These are phyloP conservation scores for Ceratobasidium sp. DNA, from an alignment of 1,284 basidiomycete species.

Conservation along the genomic window DNA sequence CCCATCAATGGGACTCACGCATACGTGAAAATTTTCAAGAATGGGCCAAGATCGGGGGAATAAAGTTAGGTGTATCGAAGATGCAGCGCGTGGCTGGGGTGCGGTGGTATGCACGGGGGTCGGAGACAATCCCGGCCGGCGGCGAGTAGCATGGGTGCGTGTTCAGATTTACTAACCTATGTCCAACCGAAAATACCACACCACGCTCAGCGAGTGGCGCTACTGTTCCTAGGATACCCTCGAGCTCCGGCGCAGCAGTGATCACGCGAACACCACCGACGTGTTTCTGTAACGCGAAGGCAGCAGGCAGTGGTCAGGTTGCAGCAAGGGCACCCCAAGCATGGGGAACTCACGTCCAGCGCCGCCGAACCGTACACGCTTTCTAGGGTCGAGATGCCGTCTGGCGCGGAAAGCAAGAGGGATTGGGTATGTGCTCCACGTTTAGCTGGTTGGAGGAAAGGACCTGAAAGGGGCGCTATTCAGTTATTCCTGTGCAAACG, in stretches of 20 bases:
- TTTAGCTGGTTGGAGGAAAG: slow-evolving; percentile 80
- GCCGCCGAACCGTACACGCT: slow-evolving; percentile 69
- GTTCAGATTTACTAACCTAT: slow-evolving; percentile 66
- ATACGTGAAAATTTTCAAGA: slow-evolving; percentile 6
- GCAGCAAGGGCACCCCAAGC: not conserved
- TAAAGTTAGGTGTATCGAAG: not conserved
- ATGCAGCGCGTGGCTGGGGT: too few relatives aligned
- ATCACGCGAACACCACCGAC: slow-evolving; percentile 74
- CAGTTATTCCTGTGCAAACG: not conserved
- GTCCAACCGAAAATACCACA: slow-evolving; percentile 82
- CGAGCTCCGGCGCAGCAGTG: slow-evolving; percentile 85
- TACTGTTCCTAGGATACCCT: slow-evolving; percentile 77
- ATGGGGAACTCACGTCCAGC: slow-evolving; percentile 37
- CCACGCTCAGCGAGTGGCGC: slow-evolving; percentile 67
- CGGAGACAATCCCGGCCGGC: too few relatives aligned
- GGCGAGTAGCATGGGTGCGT: not conserved
- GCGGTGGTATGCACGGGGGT: too few relatives aligned
- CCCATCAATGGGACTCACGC: not conserved
- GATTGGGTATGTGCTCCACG: slow-evolving; percentile 80
- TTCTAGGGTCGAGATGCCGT: slow-evolving; percentile 66
- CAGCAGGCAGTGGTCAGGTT: not conserved
- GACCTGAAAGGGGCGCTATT: slow-evolving; percentile 55
- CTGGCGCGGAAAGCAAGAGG: slow-evolving; percentile 68
- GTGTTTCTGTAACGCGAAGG: slow-evolving; percentile 47
- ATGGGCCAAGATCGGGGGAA: not conserved